Conservation (phyloP, 1,284 basidiomycete genomes). For the Papiliotrema nemorosa region DNA sequence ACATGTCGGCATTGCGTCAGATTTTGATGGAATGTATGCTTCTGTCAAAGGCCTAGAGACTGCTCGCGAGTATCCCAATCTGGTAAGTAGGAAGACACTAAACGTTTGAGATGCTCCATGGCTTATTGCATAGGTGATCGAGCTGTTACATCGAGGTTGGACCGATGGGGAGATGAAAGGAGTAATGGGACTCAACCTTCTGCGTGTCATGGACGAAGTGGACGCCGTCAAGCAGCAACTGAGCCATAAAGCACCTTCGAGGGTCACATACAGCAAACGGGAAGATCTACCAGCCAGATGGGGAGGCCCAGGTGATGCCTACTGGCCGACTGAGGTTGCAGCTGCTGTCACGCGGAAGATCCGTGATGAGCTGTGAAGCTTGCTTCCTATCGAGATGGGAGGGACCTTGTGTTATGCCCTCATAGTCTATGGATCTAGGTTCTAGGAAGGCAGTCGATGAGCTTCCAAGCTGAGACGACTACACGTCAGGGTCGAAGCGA, state of each 20-base stretch:
- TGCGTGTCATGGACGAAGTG: conserved; percentile 68
- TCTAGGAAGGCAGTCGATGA: too few species aligned
- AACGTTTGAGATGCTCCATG: not conserved
- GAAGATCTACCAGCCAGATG: conserved; percentile 35
- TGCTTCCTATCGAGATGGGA: too few species aligned
- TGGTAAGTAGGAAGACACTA: conserved; percentile 50
- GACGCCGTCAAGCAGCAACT: conserved; percentile 62
- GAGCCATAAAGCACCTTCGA: conserved; percentile 34
- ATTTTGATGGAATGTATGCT: conserved; percentile 59
- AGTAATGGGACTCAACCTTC: conserved; percentile 69
- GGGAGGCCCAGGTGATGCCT: conserved; percentile 12
- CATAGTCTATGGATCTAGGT: too few species aligned
- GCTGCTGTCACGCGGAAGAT: not conserved
- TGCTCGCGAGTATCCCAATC: conserved; percentile 61
- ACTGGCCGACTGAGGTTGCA: conserved; percentile 12
- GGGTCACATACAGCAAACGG: conserved; percentile 39
- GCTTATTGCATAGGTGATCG: conserved; percentile 46
- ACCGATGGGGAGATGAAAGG: conserved; percentile 68
- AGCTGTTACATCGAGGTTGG: conserved; percentile 75
- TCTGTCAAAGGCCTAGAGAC: conserved; percentile 58
- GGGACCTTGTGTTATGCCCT: too few species aligned
- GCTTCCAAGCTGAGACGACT: too few species aligned
- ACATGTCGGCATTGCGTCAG: conserved; percentile 53
- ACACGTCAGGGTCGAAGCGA: too few species aligned
- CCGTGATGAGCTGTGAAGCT: conserved; percentile 14